Evolutionary conservation across 2,329 filamentous ascomycete genomes (phyloP).

Genomic region (Apiospora saccharicola): DNA sequence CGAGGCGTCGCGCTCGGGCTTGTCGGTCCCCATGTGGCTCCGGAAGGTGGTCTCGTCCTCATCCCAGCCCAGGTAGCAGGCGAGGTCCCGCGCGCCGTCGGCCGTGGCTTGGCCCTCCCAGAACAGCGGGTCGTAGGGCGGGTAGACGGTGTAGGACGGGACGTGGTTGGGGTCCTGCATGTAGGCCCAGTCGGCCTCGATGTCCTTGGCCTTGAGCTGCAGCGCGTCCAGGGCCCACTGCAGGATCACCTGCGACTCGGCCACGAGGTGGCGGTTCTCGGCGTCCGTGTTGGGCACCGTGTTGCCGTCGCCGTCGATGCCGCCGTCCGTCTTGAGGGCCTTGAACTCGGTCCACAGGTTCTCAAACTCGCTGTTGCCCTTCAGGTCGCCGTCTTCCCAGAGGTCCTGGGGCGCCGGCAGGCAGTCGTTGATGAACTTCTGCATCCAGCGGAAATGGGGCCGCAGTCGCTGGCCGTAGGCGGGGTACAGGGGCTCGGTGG

Average conservation of each 20-base stretch:
- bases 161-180: background rate
- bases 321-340: background rate
- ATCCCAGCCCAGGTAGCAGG: background rate
- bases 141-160: background rate
- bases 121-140: background rate
- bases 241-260: slow-evolving; percentile 4
- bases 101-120: background rate
- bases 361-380: background rate
- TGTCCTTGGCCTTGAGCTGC: background rate
- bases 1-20: background rate
- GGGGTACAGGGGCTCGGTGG: background rate
- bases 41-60: background rate
- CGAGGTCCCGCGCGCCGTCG: background rate
- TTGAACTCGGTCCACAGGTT: background rate
- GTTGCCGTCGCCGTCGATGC: background rate
- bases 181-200: background rate
- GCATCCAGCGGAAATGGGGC: background rate
- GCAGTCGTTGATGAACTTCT: background rate
- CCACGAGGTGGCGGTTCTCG: background rate
- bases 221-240: background rate
- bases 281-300: background rate
- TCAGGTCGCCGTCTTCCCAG: background rate
- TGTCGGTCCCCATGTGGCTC: background rate
- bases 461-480: background rate
- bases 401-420: background rate